phyloP scores from a whole-genome alignment of 768 basidiomycete species.

The Mycena galopus region DNA sequence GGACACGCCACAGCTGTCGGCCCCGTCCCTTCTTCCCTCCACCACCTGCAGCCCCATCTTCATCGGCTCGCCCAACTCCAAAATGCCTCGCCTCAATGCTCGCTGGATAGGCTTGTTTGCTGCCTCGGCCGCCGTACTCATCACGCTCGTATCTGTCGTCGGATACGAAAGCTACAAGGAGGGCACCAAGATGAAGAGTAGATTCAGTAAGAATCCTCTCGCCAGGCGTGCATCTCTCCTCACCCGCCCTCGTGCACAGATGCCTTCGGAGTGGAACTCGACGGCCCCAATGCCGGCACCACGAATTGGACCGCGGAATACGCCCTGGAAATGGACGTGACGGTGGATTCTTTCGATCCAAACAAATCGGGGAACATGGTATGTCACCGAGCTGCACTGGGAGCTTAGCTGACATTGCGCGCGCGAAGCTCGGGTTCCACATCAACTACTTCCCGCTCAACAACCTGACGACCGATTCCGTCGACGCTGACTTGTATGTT shows the following conservation, averaged over 20 bases:
- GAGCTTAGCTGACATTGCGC: background rate
- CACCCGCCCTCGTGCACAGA: background rate
- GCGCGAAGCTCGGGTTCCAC: too few relatives aligned
- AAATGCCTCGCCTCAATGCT: background rate
- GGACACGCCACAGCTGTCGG: too few relatives aligned
- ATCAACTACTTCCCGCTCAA: too few relatives aligned
- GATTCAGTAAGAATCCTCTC: background rate
- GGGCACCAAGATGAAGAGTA: background rate
- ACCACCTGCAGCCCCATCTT: too few relatives aligned
- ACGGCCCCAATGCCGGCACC: background rate
- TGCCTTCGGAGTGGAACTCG: background rate
- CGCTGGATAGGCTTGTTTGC: background rate
- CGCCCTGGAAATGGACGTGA: background rate
- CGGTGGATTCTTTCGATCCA: slow-evolving; percentile 11
- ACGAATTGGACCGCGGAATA: slow-evolving; percentile 2
- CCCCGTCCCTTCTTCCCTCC: too few relatives aligned
- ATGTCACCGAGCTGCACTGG: background rate
- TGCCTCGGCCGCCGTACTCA: background rate
- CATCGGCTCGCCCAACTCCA: too few relatives aligned
- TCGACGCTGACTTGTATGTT: too few relatives aligned
- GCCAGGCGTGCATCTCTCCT: too few relatives aligned
- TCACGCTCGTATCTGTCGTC: background rate
- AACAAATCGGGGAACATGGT: background rate
- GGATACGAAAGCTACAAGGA: background rate
- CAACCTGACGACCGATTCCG: too few relatives aligned